A percentile compares a stretch with the other conserved stretches of the same genome.
Evolutionary conservation across 2,329 filamentous ascomycete genomes (phyloP).

Genomic region (Canariomyces notabilis): DNA sequence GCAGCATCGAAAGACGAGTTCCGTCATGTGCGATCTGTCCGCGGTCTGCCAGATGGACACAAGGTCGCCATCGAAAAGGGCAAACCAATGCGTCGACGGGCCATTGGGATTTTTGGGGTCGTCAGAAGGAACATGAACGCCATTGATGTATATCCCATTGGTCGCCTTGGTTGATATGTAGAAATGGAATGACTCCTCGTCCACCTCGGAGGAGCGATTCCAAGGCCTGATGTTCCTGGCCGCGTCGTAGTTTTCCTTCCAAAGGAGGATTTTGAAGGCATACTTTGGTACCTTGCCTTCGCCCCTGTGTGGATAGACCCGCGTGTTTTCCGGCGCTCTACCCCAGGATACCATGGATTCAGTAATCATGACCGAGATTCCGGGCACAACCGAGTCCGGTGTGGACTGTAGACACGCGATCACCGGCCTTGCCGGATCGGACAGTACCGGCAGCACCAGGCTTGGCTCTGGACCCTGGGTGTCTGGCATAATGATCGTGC

Average conservation of each 20-base stretch:
- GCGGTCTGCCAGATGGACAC: constrained; percentile 63
- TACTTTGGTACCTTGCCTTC: constrained; percentile 76
- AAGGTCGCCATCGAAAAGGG: constrained; percentile 70
- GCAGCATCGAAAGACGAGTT: constrained; percentile 48
- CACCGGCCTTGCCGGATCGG: constrained; percentile 35
- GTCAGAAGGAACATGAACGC: constrained; percentile 55
- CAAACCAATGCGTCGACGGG: constrained; percentile 58
- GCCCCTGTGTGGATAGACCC: constrained; percentile 54
- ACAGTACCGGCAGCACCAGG: constrained; percentile 33
- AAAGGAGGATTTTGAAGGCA: constrained; percentile 73
- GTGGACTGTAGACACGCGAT: constrained; percentile 65
- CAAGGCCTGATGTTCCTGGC: constrained; percentile 49
- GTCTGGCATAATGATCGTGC: constrained; percentile 29
- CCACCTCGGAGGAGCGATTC: constrained; percentile 42
- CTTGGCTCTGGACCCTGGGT: constrained; percentile 35
- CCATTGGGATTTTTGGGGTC: constrained; percentile 49
- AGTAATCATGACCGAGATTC: constrained; percentile 60
- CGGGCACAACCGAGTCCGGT: constrained; percentile 58
- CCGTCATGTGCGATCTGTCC: constrained; percentile 33
- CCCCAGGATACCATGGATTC: constrained; percentile 73
- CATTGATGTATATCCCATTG: constrained; percentile 72
- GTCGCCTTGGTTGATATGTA: constrained; percentile 76
- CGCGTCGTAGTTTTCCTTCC: constrained; percentile 62
- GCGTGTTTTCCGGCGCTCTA: constrained; percentile 62
- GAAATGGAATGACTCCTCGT: constrained; percentile 58